Evolutionary conservation across 2,329 filamentous ascomycete genomes (phyloP).

Genomic region (Diplodia scrobiculata): DNA sequence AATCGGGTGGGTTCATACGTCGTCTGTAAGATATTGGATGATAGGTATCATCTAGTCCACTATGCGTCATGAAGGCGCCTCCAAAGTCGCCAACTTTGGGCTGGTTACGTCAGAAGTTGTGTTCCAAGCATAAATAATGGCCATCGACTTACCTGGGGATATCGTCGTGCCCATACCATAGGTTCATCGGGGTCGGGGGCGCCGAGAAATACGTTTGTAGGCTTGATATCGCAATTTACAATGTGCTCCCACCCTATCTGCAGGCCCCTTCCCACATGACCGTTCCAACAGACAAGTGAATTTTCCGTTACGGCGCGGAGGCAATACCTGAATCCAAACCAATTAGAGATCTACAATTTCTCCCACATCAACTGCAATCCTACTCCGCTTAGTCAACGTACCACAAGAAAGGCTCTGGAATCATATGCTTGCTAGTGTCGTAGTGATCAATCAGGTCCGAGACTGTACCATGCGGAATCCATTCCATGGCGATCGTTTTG

Average conservation of each 20-base stretch:
- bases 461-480: neutral
- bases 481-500: neutral
- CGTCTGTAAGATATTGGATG: neutral
- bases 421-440: neutral
- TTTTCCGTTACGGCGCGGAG: neutral
- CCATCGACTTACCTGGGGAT: conserved; percentile 1
- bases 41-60: neutral
- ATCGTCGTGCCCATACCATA: conserved; percentile 1
- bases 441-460: neutral
- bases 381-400: neutral
- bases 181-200: neutral
- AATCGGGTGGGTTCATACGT: neutral
- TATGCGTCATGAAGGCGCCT: neutral
- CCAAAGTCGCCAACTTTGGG: conserved; percentile 7
- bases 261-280: neutral
- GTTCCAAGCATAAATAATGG: neutral
- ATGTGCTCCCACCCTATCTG: neutral
- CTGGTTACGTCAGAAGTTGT: neutral
- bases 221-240: conserved; percentile 10
- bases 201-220: neutral
- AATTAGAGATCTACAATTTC: neutral
- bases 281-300: neutral
- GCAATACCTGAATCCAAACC: neutral
- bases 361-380: neutral
- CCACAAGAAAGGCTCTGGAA: conserved; percentile 6